These are phyloP conservation scores for Penicillium subrubescens DNA, from an alignment of 495 filamentous ascomycete species.

Conservation along the genomic window DNA sequence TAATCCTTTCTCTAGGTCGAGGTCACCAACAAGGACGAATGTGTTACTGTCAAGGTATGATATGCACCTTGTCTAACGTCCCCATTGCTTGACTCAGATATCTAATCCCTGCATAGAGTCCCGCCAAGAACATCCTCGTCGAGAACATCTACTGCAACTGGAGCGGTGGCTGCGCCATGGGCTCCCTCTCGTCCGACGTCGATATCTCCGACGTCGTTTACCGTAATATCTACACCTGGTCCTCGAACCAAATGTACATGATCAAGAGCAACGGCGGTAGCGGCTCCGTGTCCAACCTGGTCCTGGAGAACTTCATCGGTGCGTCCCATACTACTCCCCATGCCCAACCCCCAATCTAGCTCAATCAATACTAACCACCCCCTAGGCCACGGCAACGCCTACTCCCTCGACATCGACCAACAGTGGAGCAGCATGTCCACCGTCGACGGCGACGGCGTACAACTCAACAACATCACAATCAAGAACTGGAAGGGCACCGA, in stretches of 20 bases:
- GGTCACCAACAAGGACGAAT: slow-evolving; percentile 60
- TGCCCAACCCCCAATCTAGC: neutral
- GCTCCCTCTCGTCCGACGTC: slow-evolving; percentile 43
- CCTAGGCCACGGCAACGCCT: slow-evolving; percentile 52
- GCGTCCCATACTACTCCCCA: slow-evolving; percentile 17
- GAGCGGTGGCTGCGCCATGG: slow-evolving; percentile 57
- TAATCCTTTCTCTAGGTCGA: slow-evolving; percentile 41
- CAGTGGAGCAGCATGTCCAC: slow-evolving; percentile 49
- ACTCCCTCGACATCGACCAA: slow-evolving; percentile 57
- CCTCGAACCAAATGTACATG: slow-evolving; percentile 64
- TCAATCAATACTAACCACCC: slow-evolving; percentile 23
- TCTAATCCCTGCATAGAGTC: slow-evolving; percentile 31
- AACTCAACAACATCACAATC: slow-evolving; percentile 54
- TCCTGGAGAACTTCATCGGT: slow-evolving; percentile 61
- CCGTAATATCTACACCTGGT: slow-evolving; percentile 54
- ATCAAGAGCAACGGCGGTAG: slow-evolving; percentile 62
- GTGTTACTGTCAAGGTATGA: slow-evolving; percentile 52
- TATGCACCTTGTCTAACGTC: neutral
- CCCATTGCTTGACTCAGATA: neutral
- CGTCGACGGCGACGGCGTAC: slow-evolving; percentile 48
- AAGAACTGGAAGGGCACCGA: slow-evolving; percentile 60
- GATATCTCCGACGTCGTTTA: slow-evolving; percentile 51
- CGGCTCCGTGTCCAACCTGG: slow-evolving; percentile 54
- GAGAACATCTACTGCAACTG: slow-evolving; percentile 62
- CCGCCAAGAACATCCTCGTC: slow-evolving; percentile 52